Evolutionary conservation across 1,284 basidiomycete genomes (phyloP), one percentile per base, ranked within the genome.

Genomic region (Fomitopsis pinicola): DNA sequence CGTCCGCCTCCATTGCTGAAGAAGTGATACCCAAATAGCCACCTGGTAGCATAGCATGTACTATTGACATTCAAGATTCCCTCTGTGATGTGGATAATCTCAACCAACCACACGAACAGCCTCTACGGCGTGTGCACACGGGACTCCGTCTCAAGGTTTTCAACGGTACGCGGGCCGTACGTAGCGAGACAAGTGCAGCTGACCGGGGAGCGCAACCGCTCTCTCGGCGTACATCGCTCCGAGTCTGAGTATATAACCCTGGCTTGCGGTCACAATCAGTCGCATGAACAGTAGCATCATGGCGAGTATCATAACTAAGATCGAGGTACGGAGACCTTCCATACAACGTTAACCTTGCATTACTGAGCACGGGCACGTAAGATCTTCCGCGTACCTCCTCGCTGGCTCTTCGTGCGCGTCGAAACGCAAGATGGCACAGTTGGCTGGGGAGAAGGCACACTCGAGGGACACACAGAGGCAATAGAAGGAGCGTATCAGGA

Each of bases 381-480:
- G 82, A 74, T 78, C 56, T 92, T 92, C 73, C 85, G 88, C 62
- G 77, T 92, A 17, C 86, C 86, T 30, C 89, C 89, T 0, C 80
- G 88, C 62, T 92, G 90, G 90, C 77, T 93, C 14, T 91, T 92
- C 67, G 86, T 92, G 28, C 82, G 88, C 5, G 81, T 92, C 19
- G 85, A 88, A 69, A 91, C 88, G 0, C 79, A 80, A 8, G 82
- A 85, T 55, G 88, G 86, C 1, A 75, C 87, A 38, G 80, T 91
- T 30, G 90, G 90, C 33, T 92, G 90, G 85, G 85, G 84, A 7
- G 86, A 87, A 73, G 82, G 77, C 38, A 87, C 85, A 0, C 78
- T 88, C 15, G 86, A 88, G 72, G 87, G 87, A 7, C 87, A 92
- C 68, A 89, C 88, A 5, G 88, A 92, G 74, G 88, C 90, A 3